phyloP scores from a whole-genome alignment of 768 basidiomycete species.

The button mushroom (Agaricus bisporus) region DNA sequence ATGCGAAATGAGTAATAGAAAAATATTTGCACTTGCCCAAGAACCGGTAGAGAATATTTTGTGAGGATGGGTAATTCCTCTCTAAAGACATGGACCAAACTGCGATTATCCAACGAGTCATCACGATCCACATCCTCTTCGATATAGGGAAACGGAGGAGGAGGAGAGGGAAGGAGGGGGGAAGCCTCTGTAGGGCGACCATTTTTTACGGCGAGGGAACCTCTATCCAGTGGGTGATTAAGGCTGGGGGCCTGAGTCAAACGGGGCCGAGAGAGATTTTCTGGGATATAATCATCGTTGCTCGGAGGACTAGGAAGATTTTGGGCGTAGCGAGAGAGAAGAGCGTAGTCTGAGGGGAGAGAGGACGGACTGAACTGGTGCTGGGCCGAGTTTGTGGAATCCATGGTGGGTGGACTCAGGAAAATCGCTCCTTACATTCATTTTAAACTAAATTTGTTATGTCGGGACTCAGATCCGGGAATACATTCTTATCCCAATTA shows the following conservation, averaged over 20 bases:
- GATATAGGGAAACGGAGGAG: constrained; percentile 46
- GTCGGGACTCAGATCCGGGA: background rate
- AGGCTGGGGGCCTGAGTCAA: constrained; percentile 7
- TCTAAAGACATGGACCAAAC: constrained; percentile 32
- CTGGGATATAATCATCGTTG: background rate
- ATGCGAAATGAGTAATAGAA: background rate
- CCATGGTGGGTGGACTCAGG: constrained; percentile 19
- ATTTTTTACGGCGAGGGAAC: background rate
- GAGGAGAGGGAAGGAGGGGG: constrained; percentile 42
- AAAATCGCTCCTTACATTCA: background rate
- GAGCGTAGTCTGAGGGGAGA: constrained; percentile 59
- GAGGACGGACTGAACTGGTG: constrained; percentile 55
- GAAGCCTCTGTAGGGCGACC: constrained; percentile 40
- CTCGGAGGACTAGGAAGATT: constrained; percentile 12
- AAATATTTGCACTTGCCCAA: constrained; percentile 40
- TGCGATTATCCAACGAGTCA: constrained; percentile 23
- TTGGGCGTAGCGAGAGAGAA: constrained; percentile 47
- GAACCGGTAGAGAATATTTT: constrained; percentile 66
- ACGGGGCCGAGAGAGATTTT: background rate
- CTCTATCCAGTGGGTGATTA: constrained; percentile 2
- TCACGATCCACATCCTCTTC: constrained; percentile 40
- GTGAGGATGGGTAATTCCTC: constrained; percentile 57
- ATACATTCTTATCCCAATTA: background rate
- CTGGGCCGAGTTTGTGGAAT: constrained; percentile 38
- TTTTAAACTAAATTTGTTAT: background rate